Evolutionary conservation across 225 moss, liverwort and hornwort species (phyloP).

Genomic region (Physcomitrium patens): DNA sequence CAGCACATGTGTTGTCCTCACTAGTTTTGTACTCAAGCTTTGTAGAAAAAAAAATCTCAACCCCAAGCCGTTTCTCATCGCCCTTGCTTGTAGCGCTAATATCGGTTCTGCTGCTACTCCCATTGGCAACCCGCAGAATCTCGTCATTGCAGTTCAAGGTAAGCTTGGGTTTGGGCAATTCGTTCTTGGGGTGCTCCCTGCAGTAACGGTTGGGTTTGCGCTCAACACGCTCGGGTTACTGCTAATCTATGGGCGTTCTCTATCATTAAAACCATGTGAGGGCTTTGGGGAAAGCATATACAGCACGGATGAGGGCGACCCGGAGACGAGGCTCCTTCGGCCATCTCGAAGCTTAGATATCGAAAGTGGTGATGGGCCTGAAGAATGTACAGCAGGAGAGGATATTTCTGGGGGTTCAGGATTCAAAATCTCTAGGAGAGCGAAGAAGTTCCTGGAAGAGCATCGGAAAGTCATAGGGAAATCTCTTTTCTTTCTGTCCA

Average conservation of each 20-base stretch:
- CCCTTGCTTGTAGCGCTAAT: constrained; percentile 80
- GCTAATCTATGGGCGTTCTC: constrained; percentile 54
- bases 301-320: too few species aligned
- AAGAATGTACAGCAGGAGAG: too few species aligned
- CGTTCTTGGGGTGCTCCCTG: constrained; percentile 65
- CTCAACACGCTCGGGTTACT: constrained; percentile 57
- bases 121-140: constrained; percentile 92
- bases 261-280: constrained; percentile 21
- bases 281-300: background rate
- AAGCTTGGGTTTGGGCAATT: constrained; percentile 72
- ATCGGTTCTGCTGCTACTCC: constrained; percentile 89
- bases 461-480: constrained; percentile 30
- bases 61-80: constrained; percentile 75
- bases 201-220: constrained; percentile 61
- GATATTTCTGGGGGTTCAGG: background rate
- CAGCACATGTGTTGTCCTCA: constrained; percentile 84
- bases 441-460: constrained; percentile 7
- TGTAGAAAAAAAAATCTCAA: constrained; percentile 64
- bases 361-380: background rate
- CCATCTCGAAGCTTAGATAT: constrained; percentile 3
- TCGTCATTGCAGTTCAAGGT: constrained; percentile 84
- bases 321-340: too few species aligned
- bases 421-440: too few species aligned
- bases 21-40: constrained; percentile 75
- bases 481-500: constrained; percentile 28